Percentiles rank a stretch among this genome's conserved stretches.
These are phyloP conservation scores for Bruguiera hainesii DNA, from an alignment of 441 rosid species.

Conservation along the genomic window DNA sequence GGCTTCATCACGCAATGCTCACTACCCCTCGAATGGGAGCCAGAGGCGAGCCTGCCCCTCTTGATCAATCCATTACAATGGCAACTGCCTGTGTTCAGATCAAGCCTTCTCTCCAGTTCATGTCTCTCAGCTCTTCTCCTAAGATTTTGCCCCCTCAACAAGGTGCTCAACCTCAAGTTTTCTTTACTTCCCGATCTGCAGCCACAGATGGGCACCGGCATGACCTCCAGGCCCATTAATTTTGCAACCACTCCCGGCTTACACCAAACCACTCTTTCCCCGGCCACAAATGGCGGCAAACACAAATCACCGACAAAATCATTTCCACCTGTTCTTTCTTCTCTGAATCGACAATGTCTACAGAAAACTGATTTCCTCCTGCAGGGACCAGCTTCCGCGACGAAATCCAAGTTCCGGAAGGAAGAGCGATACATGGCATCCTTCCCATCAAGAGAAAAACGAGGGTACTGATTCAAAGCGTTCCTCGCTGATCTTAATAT, in stretches of 20 bases:
- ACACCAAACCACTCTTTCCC: conserved; percentile 77
- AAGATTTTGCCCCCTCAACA: conserved; percentile 44
- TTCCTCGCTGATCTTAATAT: conserved; percentile 71
- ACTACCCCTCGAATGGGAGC: conserved; percentile 9
- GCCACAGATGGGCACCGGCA: conserved; percentile 48
- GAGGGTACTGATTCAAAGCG: conserved; percentile 83
- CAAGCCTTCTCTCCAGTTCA: conserved; percentile 37
- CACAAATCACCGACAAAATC: not conserved
- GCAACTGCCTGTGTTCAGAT: not conserved
- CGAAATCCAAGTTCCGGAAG: conserved; percentile 36
- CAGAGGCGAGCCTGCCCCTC: conserved; percentile 17
- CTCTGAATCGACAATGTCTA: not conserved
- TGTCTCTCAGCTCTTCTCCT: conserved; percentile 44
- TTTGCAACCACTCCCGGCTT: conserved; percentile 82
- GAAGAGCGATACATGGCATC: conserved; percentile 89
- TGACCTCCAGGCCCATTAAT: conserved; percentile 80
- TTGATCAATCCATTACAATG: conserved; percentile 8
- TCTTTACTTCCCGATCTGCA: conserved; percentile 19
- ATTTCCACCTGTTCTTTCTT: not conserved
- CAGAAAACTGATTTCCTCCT: conserved; percentile 35
- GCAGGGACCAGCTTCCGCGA: not conserved
- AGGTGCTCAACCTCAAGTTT: conserved; percentile 20
- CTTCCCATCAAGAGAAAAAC: conserved; percentile 85
- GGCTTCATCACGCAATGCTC: conserved; percentile 31
- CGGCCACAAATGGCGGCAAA: conserved; percentile 41